Conservation (phyloP, 192 early-diverging fungal species). For the Powellomyces hirtus region DNA sequence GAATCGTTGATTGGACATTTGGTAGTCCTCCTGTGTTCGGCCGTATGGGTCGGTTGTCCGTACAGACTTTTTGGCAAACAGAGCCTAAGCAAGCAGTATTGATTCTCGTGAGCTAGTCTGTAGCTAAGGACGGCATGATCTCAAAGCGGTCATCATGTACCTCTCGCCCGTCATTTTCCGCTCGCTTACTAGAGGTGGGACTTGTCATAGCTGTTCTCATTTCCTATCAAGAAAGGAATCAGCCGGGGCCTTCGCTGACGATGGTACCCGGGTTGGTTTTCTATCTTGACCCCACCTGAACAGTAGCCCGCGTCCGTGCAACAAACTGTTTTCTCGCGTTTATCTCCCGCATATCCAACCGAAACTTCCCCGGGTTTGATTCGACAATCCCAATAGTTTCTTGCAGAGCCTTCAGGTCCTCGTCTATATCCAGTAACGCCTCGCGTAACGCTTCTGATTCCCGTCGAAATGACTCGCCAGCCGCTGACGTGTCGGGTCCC, state of each 20-base stretch:
- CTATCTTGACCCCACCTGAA: conserved; percentile 32
- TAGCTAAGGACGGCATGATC: no score
- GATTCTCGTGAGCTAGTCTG: no score
- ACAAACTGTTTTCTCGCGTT: conserved; percentile 42
- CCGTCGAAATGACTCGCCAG: conserved; percentile 17
- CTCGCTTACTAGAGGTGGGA: conserved; percentile 14
- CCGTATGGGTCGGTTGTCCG: conserved; percentile 16
- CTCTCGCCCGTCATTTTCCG: conserved; percentile 22
- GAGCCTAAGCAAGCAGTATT: not conserved
- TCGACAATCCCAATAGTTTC: conserved; percentile 47
- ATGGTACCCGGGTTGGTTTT: no score
- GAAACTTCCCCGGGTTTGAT: conserved; percentile 42
- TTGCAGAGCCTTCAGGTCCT: conserved; percentile 43
- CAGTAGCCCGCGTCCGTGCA: conserved; percentile 3
- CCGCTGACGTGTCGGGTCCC: conserved; percentile 23
- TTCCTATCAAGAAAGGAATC: conserved; percentile 26
- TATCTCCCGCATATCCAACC: conserved; percentile 37
- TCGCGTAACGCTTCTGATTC: conserved; percentile 15
- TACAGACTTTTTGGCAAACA: not conserved
- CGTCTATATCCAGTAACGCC: conserved; percentile 33
- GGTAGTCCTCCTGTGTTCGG: conserved; percentile 24
- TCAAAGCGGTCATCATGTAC: no score
- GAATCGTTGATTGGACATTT: conserved; percentile 31
- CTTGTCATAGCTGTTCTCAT: conserved; percentile 21
- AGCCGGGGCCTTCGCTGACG: no score